Conservation (phyloP, 345 rosid species). For the Euclidium syriacum region DNA sequence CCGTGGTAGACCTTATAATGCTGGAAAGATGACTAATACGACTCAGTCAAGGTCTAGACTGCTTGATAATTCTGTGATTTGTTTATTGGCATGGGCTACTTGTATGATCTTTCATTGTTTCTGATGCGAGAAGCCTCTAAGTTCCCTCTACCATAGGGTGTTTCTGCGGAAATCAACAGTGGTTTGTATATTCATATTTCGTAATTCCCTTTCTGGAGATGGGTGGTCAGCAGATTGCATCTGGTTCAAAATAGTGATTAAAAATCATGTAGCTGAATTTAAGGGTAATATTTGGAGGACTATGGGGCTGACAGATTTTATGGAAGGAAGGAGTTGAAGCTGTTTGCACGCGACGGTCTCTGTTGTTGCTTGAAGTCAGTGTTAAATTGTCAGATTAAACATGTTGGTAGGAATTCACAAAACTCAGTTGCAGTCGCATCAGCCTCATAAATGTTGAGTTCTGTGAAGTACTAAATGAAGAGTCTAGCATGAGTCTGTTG, state of each 20-base stretch:
- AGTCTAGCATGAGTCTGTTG: neutral
- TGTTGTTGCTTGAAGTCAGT: slow-evolving; percentile 1
- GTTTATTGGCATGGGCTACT: neutral
- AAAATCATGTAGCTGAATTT: neutral
- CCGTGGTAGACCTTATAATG: slow-evolving; percentile 48
- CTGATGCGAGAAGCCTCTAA: neutral
- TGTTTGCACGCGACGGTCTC: neutral
- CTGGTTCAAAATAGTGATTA: neutral
- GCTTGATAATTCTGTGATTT: slow-evolving; percentile 2
- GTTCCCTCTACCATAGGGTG: neutral
- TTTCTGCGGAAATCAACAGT: neutral
- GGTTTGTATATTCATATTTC: neutral
- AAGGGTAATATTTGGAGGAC: neutral
- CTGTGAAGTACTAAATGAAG: too few relatives aligned
- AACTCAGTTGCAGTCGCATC: neutral
- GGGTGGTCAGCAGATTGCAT: neutral
- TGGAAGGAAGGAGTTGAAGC: neutral
- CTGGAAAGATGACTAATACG: slow-evolving; percentile 32
- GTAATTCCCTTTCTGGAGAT: neutral
- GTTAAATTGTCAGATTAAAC: neutral
- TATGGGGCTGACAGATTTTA: neutral
- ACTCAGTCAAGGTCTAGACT: slow-evolving; percentile 62
- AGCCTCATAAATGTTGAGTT: neutral
- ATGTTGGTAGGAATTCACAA: neutral
- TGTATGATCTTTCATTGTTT: neutral